Percentiles rank a stretch among this genome's conserved stretches.
phyloP scores from a whole-genome alignment of 2,329 filamentous ascomycete genomes.

The Cryphonectria radicalis region DNA sequence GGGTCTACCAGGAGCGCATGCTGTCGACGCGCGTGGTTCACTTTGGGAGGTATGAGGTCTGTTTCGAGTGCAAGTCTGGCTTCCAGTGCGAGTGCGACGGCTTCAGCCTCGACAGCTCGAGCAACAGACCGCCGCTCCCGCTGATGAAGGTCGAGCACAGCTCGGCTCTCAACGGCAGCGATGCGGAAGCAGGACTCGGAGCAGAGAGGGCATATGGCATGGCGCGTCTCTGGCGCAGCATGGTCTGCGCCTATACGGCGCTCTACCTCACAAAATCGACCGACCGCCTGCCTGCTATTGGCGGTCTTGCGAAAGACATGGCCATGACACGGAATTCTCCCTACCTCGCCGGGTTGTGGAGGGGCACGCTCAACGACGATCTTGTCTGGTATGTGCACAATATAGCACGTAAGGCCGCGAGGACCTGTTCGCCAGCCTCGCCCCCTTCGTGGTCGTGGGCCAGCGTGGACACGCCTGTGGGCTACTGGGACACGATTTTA shows the following conservation, averaged over 20 bases:
- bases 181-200: too few species aligned
- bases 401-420: not conserved
- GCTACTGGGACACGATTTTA: not conserved
- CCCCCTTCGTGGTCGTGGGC: conserved; percentile 7
- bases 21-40: conserved; percentile 11
- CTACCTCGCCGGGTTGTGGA: not conserved
- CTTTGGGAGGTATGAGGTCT: conserved; percentile 14
- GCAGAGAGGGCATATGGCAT: not conserved
- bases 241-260: conserved; percentile 1
- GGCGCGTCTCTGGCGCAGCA: not conserved
- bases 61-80: conserved; percentile 7
- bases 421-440: not conserved
- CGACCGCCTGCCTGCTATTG: not conserved
- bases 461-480: not conserved
- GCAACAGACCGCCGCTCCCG: not conserved
- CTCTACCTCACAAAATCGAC: not conserved
- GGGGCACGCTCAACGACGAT: not conserved
- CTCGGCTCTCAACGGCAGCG: not conserved
- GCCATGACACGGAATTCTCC: not conserved
- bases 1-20: conserved; percentile 20
- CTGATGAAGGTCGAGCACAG: conserved; percentile 12
- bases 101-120: not conserved
- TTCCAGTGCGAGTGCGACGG: conserved; percentile 13
- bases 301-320: conserved; percentile 6
- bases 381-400: conserved; percentile 3